Evolutionary conservation across 148 eudicot genomes (phyloP).

Genomic region (Rhododendron williamsianum): DNA sequence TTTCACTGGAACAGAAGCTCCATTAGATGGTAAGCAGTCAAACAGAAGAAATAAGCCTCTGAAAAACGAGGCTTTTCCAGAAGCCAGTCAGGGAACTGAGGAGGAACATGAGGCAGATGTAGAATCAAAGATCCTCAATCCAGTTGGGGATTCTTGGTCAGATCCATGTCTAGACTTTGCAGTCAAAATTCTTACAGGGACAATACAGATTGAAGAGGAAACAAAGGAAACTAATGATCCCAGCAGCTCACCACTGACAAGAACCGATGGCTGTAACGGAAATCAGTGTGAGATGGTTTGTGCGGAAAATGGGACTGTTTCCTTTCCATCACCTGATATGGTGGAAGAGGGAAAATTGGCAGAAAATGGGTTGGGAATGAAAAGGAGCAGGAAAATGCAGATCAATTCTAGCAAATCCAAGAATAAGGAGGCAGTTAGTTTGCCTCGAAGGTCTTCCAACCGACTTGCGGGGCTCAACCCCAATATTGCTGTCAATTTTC

Average conservation of each 20-base stretch:
- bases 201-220: conserved; percentile 26
- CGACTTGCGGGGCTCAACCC: conserved; percentile 45
- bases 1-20: conserved; percentile 6
- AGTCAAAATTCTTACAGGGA: conserved; percentile 73
- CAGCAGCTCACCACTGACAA: conserved; percentile 1
- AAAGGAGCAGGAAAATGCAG: conserved; percentile 19
- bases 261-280: conserved; percentile 8
- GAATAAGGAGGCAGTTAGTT: conserved; percentile 17
- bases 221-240: conserved; percentile 12
- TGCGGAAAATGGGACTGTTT: conserved; percentile 11
- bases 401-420: conserved; percentile 31
- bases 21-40: conserved; percentile 4
- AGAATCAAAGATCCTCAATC: conserved; percentile 27
- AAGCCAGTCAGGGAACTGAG: conserved; percentile 9
- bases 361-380: conserved; percentile 10
- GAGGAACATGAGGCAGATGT: conserved; percentile 12
- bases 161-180: conserved; percentile 89
- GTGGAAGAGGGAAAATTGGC: conserved; percentile 12
- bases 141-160: conserved; percentile 44
- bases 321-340: conserved; percentile 11
- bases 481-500: conserved; percentile 20
- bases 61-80: conserved; percentile 10
- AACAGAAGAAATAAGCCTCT: conserved; percentile 6
- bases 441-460: conserved; percentile 49
- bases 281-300: conserved; percentile 7